Percentiles rank a stretch among this genome's conserved stretches.
Conservation (phyloP, 352 stramenopile species). For the Peronospora tabacina region DNA sequence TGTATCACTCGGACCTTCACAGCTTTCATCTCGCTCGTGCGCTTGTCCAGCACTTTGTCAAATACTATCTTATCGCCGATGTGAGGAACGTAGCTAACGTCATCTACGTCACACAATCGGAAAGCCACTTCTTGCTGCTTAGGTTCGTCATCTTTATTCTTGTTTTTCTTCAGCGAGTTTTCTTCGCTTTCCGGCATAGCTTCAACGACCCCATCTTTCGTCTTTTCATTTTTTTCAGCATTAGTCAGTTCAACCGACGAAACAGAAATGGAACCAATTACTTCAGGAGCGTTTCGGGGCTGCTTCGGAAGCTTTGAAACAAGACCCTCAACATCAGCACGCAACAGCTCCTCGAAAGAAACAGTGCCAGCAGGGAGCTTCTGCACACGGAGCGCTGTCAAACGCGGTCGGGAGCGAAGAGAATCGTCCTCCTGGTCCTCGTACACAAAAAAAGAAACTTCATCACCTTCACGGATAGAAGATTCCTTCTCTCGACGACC, state of each 20-base stretch:
- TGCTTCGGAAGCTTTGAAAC: conserved; percentile 63
- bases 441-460: conserved; percentile 76
- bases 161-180: conserved; percentile 38
- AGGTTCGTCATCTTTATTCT: conserved; percentile 21
- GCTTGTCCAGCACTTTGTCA: conserved; percentile 68
- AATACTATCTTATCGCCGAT: conserved; percentile 57
- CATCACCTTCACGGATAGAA: conserved; percentile 49
- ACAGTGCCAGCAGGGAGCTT: conserved; percentile 49
- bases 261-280: conserved; percentile 49
- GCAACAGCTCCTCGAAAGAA: conserved; percentile 56
- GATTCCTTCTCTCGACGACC: conserved; percentile 14
- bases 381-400: conserved; percentile 65
- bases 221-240: conserved; percentile 16
- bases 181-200: conserved; percentile 16
- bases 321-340: conserved; percentile 45
- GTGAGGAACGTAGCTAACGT: conserved; percentile 55
- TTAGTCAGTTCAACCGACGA: conserved; percentile 2
- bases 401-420: conserved; percentile 22
- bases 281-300: conserved; percentile 47
- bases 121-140: conserved; percentile 37
- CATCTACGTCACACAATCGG: conserved; percentile 49
- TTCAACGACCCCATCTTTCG: conserved; percentile 5
- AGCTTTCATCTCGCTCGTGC: conserved; percentile 45
- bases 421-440: conserved; percentile 53
- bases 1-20: conserved; percentile 54